Percentiles rank a stretch among this genome's conserved stretches.
Conservation (phyloP, 2,329 filamentous ascomycete species). For the Pseudohalonectria lignicola region DNA sequence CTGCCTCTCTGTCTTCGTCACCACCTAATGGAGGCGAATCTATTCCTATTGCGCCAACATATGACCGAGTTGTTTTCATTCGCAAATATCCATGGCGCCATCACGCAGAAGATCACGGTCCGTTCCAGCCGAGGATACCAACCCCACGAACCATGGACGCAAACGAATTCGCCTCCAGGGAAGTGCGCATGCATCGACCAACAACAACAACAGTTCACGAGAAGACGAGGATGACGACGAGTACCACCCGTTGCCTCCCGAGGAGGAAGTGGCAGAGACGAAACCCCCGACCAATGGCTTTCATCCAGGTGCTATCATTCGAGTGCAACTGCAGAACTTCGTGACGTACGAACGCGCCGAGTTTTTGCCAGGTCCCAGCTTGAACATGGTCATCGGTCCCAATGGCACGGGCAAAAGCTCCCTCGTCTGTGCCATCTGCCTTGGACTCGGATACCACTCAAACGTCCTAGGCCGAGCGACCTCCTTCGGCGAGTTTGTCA, state of each 20-base stretch:
- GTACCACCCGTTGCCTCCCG: conserved; percentile 8
- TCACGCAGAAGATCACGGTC: conserved; percentile 1
- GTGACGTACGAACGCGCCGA: conserved; percentile 91
- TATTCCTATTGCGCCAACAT: too few relatives aligned
- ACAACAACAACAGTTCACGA: too few relatives aligned
- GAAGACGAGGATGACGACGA: conserved; percentile 8
- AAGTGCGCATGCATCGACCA: not conserved
- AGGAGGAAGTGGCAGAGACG: conserved; percentile 9
- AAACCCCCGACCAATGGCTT: conserved; percentile 23
- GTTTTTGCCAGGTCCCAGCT: conserved; percentile 78
- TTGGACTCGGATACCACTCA: conserved; percentile 78
- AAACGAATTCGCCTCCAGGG: conserved; percentile 22
- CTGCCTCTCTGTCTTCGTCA: too few relatives aligned
- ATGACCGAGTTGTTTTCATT: too few relatives aligned
- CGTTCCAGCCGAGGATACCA: conserved; percentile 13
- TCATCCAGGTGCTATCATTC: conserved; percentile 75
- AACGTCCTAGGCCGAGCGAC: conserved; percentile 78
- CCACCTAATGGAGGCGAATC: too few relatives aligned
- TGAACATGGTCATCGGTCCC: conserved; percentile 99
- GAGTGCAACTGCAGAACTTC: conserved; percentile 79
- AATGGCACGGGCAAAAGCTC: conserved; percentile 98
- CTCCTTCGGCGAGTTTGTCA: conserved; percentile 81
- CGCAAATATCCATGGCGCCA: not conserved
- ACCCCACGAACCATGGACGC: conserved; percentile 17
- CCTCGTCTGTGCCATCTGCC: conserved; percentile 88